These are phyloP conservation scores for Poteriospumella lacustris DNA, from an alignment of 108 stramenopile species.

Conservation along the genomic window DNA sequence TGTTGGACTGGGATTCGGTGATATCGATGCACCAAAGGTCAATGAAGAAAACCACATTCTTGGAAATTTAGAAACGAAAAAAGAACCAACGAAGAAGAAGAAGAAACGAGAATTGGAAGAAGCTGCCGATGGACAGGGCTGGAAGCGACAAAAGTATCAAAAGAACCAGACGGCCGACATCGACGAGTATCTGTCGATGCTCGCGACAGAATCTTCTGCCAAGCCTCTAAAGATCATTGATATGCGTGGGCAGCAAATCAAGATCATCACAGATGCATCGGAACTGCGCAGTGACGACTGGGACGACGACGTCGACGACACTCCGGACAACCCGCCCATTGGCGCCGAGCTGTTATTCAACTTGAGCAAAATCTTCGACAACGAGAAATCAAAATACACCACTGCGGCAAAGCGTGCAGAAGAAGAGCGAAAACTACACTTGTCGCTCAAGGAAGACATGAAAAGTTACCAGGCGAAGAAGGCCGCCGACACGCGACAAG, in stretches of 20 bases:
- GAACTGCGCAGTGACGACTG: background rate
- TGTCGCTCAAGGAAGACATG: too few species aligned
- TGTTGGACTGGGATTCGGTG: conserved; percentile 78
- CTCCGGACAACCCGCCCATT: conserved; percentile 27
- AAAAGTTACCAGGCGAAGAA: too few species aligned
- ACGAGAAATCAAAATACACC: too few species aligned
- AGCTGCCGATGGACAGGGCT: conserved; percentile 14
- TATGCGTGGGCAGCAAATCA: conserved; percentile 58
- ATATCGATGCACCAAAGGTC: conserved; percentile 68
- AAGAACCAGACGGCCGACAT: conserved; percentile 39
- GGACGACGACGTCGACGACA: background rate
- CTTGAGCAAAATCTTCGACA: conserved; percentile 63
- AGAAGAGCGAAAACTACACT: too few species aligned
- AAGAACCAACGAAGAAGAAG: conserved; percentile 26
- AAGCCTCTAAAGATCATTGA: conserved; percentile 61
- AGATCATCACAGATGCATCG: background rate
- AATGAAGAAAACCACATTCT: conserved; percentile 68
- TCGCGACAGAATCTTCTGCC: conserved; percentile 16
- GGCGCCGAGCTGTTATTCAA: conserved; percentile 79
- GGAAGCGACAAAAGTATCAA: conserved; percentile 24
- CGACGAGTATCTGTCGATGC: conserved; percentile 58
- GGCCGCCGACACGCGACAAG: too few species aligned
- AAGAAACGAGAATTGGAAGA: background rate
- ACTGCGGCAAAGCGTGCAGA: too few species aligned
- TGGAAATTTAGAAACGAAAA: conserved; percentile 53